Evolutionary conservation across 2,329 filamentous ascomycete genomes (phyloP).

Genomic region (Fusarium sp.): DNA sequence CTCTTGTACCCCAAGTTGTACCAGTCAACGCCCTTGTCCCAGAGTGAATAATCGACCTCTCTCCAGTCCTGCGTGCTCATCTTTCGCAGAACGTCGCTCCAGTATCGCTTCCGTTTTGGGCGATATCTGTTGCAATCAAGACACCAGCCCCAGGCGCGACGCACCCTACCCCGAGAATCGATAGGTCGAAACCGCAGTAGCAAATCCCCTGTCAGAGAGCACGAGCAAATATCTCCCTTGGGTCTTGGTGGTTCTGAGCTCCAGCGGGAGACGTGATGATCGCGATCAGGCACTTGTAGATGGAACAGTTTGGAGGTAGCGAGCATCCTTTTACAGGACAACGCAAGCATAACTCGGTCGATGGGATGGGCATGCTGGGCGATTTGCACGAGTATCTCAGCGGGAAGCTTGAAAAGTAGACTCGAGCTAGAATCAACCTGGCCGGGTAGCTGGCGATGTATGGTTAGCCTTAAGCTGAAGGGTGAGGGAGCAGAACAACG

Average conservation of each 20-base stretch:
- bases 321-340: conserved; percentile 40
- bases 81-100: conserved; percentile 9
- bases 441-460: conserved; percentile 1
- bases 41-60: conserved; percentile 6
- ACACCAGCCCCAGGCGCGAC: conserved; percentile 36
- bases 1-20: conserved; percentile 29
- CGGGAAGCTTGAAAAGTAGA: conserved; percentile 38
- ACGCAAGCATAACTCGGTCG: conserved; percentile 33
- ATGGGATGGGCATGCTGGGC: conserved; percentile 21
- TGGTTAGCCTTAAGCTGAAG: neutral
- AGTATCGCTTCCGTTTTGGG: conserved; percentile 39
- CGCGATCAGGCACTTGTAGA: conserved; percentile 31
- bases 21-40: conserved; percentile 23
- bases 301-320: conserved; percentile 24
- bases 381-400: conserved; percentile 44
- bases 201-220: conserved; percentile 21
- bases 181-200: conserved; percentile 30
- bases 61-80: conserved; percentile 12
- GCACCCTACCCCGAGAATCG: conserved; percentile 21
- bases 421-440: neutral
- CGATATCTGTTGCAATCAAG: conserved; percentile 37
- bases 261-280: conserved; percentile 20
- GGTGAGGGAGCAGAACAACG: neutral
- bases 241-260: neutral
- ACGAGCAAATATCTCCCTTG: conserved; percentile 12